Conservation (phyloP, 768 basidiomycete species). For the Lentinula detonsa region DNA sequence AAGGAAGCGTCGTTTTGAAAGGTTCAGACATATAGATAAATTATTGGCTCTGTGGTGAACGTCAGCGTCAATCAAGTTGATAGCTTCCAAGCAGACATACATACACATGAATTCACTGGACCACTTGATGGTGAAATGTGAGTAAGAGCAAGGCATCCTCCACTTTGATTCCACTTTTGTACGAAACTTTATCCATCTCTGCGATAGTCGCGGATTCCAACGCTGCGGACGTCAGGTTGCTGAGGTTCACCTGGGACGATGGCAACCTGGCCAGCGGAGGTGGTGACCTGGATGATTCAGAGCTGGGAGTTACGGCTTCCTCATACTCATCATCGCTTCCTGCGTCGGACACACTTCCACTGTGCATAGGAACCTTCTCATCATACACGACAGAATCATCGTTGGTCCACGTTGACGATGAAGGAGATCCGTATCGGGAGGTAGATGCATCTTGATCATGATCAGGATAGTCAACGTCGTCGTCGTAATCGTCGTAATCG, state of each 20-base stretch:
- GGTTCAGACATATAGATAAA: neutral
- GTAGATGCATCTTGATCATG: slow-evolving; percentile 10
- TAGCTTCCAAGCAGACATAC: neutral
- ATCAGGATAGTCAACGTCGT: slow-evolving; percentile 6
- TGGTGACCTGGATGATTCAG: slow-evolving; percentile 33
- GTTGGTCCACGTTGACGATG: slow-evolving; percentile 39
- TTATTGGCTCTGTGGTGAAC: neutral
- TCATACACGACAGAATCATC: slow-evolving; percentile 47
- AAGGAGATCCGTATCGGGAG: slow-evolving; percentile 52
- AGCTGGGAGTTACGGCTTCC: slow-evolving; percentile 70
- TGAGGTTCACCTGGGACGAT: slow-evolving; percentile 19
- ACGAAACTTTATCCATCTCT: slow-evolving; percentile 43
- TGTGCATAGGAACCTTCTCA: slow-evolving; percentile 36
- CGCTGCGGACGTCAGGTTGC: slow-evolving; percentile 27
- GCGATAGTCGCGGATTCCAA: slow-evolving; percentile 36
- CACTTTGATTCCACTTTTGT: slow-evolving; percentile 51
- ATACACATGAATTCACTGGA: slow-evolving; percentile 32
- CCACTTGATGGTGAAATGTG: slow-evolving; percentile 65
- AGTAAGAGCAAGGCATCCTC: slow-evolving; percentile 73
- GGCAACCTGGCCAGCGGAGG: slow-evolving; percentile 23
- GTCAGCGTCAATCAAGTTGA: neutral
- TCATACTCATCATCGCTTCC: slow-evolving; percentile 68
- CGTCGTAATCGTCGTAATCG: slow-evolving; percentile 36
- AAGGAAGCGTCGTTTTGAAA: neutral
- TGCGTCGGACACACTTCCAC: slow-evolving; percentile 30